phyloP scores from a whole-genome alignment of 2,329 filamentous ascomycete genomes.

The Ceratocystis huliohia region DNA sequence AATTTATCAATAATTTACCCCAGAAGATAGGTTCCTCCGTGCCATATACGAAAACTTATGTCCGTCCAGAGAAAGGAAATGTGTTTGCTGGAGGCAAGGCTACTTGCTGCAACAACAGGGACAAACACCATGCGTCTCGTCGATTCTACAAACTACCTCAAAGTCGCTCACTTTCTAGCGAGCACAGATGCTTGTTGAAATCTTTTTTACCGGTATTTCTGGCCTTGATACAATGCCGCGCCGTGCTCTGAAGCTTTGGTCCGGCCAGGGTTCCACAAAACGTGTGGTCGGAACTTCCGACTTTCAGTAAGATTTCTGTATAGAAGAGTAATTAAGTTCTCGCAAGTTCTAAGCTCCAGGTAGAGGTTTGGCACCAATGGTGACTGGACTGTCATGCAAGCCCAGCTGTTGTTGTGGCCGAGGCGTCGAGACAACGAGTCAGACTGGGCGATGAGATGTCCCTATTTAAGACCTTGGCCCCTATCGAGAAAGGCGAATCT shows the following conservation, averaged over 20 bases:
- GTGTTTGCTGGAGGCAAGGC: too few relatives aligned
- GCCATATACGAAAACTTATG: too few relatives aligned
- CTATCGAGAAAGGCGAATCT: not conserved
- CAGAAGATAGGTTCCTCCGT: too few relatives aligned
- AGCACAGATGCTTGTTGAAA: not conserved
- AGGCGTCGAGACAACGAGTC: not conserved
- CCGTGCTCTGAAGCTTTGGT: slow-evolving; percentile 3
- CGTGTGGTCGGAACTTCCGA: slow-evolving; percentile 3
- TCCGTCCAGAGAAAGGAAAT: too few relatives aligned
- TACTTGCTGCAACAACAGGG: too few relatives aligned
- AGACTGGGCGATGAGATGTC: not conserved
- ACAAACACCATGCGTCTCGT: not conserved
- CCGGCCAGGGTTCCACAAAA: not conserved
- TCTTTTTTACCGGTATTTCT: not conserved
- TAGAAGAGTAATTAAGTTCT: not conserved
- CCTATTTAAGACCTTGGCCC: slow-evolving; percentile 1
- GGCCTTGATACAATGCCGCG: slow-evolving; percentile 1
- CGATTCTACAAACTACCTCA: not conserved
- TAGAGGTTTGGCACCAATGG: not conserved
- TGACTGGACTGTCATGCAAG: not conserved
- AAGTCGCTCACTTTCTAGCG: not conserved
- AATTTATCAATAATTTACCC: not conserved
- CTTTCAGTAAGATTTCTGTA: not conserved
- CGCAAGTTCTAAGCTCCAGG: not conserved
- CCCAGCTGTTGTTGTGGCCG: not conserved